Conservation (phyloP, 441 rosid genomes). For the Croton setiger region DNA sequence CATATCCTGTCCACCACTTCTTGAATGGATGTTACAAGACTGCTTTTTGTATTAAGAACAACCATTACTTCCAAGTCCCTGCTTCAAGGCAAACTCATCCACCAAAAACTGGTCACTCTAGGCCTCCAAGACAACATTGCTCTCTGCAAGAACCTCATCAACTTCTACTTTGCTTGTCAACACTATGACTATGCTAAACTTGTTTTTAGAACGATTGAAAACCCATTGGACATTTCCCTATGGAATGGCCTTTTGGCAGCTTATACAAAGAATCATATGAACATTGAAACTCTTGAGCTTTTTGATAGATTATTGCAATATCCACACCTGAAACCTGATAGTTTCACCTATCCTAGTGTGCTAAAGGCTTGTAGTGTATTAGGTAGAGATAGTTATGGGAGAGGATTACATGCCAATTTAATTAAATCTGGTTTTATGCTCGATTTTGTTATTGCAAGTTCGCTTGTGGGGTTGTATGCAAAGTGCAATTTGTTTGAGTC, state of each 20-base stretch:
- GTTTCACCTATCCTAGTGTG: conserved; percentile 60
- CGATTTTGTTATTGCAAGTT: conserved; percentile 55
- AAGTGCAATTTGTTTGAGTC: conserved; percentile 37
- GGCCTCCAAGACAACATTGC: conserved; percentile 47
- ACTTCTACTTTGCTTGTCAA: conserved; percentile 52
- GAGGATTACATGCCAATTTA: conserved; percentile 46
- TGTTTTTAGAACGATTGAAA: conserved; percentile 34
- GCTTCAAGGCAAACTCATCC: conserved; percentile 42
- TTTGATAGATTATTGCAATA: conserved; percentile 32
- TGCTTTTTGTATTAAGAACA: conserved; percentile 33
- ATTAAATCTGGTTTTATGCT: conserved; percentile 42
- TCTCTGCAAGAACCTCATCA: conserved; percentile 53
- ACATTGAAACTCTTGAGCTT: conserved; percentile 43
- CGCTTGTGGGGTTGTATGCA: conserved; percentile 50
- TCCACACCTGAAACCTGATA: conserved; percentile 42
- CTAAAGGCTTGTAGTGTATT: conserved; percentile 58
- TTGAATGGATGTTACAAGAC: conserved; percentile 36
- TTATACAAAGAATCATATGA: conserved; percentile 48
- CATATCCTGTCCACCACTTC: background rate
- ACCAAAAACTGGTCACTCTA: conserved; percentile 44
- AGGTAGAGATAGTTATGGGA: conserved; percentile 40
- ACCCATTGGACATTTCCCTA: conserved; percentile 44
- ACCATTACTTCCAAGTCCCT: conserved; percentile 37
- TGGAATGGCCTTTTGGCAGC: conserved; percentile 61
- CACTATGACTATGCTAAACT: conserved; percentile 38